A percentile compares a stretch with the other conserved stretches of the same genome.
These are phyloP conservation scores for Naganishia albida DNA, from an alignment of 1,284 basidiomycete genomes.

Conservation along the genomic window DNA sequence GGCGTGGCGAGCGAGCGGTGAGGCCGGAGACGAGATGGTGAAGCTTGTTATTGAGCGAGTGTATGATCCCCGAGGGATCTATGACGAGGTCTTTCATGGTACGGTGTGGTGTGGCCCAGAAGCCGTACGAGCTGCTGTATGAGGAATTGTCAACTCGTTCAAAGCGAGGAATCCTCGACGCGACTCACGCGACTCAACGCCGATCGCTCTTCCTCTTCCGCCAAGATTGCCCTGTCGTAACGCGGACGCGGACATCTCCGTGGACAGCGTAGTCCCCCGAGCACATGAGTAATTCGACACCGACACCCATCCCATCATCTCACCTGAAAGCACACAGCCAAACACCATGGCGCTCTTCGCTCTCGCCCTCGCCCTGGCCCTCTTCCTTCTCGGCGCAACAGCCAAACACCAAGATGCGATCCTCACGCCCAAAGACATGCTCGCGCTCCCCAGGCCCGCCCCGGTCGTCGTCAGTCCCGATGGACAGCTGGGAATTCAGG, in stretches of 20 bases:
- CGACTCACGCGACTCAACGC: too few species aligned
- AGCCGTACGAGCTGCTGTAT: too few species aligned
- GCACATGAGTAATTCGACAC: too few species aligned
- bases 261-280: too few species aligned
- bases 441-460: slow-evolving; percentile 70
- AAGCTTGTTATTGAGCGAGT: slow-evolving; percentile 6
- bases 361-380: neutral
- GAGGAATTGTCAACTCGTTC: too few species aligned
- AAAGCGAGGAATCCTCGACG: too few species aligned
- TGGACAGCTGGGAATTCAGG: slow-evolving; percentile 68
- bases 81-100: slow-evolving; percentile 24
- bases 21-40: slow-evolving; percentile 14
- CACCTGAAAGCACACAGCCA: too few species aligned
- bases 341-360: neutral
- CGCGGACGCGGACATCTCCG: too few species aligned
- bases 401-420: slow-evolving; percentile 38
- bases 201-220: neutral
- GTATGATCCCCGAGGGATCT: slow-evolving; percentile 9
- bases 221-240: neutral
- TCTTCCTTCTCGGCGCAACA: neutral
- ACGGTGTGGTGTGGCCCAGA: too few species aligned
- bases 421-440: slow-evolving; percentile 71
- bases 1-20: slow-evolving; percentile 5
- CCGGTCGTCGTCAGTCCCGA: slow-evolving; percentile 64
- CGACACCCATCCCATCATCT: too few species aligned